phyloP scores from a whole-genome alignment of 495 filamentous ascomycete species.

The Xylaria bambusicola region DNA sequence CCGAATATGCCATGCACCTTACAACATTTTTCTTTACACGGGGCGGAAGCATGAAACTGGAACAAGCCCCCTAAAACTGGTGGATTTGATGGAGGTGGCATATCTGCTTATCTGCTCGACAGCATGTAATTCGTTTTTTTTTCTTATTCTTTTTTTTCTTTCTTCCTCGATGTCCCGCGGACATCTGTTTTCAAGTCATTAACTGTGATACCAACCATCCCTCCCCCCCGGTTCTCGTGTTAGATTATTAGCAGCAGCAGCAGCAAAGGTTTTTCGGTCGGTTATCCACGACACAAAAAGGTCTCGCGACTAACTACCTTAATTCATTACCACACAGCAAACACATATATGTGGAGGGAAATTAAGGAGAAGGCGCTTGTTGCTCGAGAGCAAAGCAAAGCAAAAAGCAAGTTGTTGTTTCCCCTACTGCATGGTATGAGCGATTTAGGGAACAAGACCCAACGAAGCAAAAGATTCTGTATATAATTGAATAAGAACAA shows the following conservation, averaged over 20 bases:
- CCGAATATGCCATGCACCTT: background rate
- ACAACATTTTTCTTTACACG: background rate
- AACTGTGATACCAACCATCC: slow-evolving; percentile 1
- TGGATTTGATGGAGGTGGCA: no score
- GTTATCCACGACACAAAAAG: background rate
- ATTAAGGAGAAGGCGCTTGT: no score
- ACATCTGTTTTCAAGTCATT: background rate
- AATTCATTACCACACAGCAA: no score
- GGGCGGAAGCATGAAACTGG: background rate
- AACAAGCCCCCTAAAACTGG: no score
- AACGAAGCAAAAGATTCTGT: slow-evolving; percentile 1
- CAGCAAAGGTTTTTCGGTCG: no score
- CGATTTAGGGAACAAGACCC: background rate
- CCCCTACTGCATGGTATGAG: slow-evolving; percentile 5
- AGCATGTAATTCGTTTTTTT: slow-evolving; percentile 22
- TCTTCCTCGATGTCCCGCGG: background rate
- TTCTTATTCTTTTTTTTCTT: slow-evolving; percentile 9
- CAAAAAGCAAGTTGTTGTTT: no score
- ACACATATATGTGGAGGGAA: no score
- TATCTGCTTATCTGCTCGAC: slow-evolving; percentile 15
- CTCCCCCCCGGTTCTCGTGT: no score
- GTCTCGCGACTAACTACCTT: slow-evolving; percentile 9
- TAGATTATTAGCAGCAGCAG: no score
- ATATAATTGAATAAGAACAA: slow-evolving; percentile 18
- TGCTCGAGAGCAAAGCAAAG: background rate